phyloP scores from a whole-genome alignment of 2,329 filamentous ascomycete genomes.

The Nannizzia gypsea region DNA sequence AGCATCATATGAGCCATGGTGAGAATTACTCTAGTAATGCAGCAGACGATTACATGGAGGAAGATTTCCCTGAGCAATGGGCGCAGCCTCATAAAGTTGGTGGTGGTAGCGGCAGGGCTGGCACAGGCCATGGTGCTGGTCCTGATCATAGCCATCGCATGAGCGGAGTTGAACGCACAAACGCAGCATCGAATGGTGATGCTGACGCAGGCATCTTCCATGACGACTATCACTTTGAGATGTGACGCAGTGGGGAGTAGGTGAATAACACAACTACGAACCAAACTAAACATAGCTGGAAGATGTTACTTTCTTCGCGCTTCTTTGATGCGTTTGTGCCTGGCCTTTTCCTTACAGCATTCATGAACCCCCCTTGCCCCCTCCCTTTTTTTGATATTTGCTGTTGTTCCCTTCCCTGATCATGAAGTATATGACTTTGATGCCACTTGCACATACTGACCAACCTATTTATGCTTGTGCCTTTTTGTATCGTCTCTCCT shows the following conservation, averaged over 20 bases:
- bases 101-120: background rate
- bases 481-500: background rate
- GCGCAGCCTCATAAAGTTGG: background rate
- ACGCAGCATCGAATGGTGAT: conserved; percentile 16
- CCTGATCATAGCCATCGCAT: conserved; percentile 28
- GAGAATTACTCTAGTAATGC: conserved; percentile 24
- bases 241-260: conserved; percentile 20
- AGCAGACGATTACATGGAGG: conserved; percentile 30
- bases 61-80: conserved; percentile 7
- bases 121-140: background rate
- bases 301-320: too few relatives aligned
- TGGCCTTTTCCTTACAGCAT: too few relatives aligned
- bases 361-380: background rate
- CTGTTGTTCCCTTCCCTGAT: background rate
- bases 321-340: too few relatives aligned
- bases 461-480: conserved; percentile 11
- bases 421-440: conserved; percentile 5
- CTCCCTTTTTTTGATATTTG: background rate
- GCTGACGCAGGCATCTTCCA: conserved; percentile 33
- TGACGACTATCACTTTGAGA: conserved; percentile 36
- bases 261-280: background rate
- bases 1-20: conserved; percentile 50
- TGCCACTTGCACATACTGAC: conserved; percentile 1
- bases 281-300: too few relatives aligned
- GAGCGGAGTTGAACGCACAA: conserved; percentile 33